phyloP scores from a whole-genome alignment of 1,139 yeast species.

The Yamadazyma triangularis region DNA sequence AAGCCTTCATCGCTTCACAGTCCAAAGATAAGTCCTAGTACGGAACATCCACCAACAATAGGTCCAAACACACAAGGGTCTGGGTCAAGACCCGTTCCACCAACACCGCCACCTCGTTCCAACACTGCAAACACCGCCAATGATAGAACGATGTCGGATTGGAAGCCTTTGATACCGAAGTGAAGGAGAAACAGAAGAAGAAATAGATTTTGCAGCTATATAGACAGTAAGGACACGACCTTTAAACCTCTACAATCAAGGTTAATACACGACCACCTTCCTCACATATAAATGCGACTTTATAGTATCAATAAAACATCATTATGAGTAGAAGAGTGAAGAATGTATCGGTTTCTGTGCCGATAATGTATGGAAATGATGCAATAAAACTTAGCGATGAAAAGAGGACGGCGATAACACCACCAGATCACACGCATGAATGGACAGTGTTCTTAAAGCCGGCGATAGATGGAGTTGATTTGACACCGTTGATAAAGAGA shows the following conservation, averaged over 20 bases:
- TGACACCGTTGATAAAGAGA: conserved; percentile 78
- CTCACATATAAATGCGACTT: too few relatives aligned
- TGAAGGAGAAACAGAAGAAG: too few relatives aligned
- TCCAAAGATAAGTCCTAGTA: conserved; percentile 2
- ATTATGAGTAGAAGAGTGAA: conserved; percentile 35
- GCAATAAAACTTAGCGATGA: conserved; percentile 70
- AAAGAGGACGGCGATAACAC: conserved; percentile 63
- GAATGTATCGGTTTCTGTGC: conserved; percentile 78
- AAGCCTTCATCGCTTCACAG: conserved; percentile 11
- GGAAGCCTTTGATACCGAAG: conserved; percentile 56
- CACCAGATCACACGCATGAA: conserved; percentile 86
- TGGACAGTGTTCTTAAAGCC: conserved; percentile 95
- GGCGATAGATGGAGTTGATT: conserved; percentile 69
- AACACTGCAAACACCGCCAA: conserved; percentile 6
- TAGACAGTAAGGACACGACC: not conserved
- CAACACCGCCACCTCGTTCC: conserved; percentile 26
- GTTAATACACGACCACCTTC: too few relatives aligned
- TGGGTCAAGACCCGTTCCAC: conserved; percentile 9
- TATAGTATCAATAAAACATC: too few relatives aligned
- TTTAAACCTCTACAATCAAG: too few relatives aligned
- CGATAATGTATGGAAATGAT: conserved; percentile 82
- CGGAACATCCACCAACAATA: conserved; percentile 3
- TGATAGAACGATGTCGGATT: conserved; percentile 40
- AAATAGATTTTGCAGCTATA: too few relatives aligned
- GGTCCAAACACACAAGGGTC: too few relatives aligned